phyloP scores from a whole-genome alignment of 345 rosid genomes.

The Populus pruinosa region DNA sequence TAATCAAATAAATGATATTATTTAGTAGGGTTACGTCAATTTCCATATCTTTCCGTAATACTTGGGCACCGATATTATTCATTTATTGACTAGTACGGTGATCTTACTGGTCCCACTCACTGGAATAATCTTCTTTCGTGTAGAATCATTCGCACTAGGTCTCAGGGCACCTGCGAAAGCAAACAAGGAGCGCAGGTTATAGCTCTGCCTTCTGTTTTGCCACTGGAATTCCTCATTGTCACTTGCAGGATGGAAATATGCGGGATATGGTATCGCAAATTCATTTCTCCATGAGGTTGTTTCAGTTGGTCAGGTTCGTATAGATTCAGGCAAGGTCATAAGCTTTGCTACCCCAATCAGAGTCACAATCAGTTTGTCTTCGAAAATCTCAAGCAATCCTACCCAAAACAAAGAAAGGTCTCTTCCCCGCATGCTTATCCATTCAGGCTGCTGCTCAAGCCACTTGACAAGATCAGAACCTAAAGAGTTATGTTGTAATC shows the following conservation, averaged over 20 bases:
- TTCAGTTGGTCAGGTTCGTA: conserved; percentile 22
- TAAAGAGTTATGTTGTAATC: conserved; percentile 1
- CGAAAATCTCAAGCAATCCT: conserved; percentile 19
- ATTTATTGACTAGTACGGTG: not conserved
- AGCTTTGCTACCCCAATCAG: conserved; percentile 20
- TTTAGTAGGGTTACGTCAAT: not conserved
- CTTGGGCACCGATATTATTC: not conserved
- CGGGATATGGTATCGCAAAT: conserved; percentile 23
- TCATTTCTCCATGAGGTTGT: conserved; percentile 17
- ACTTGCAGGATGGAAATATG: conserved; percentile 17
- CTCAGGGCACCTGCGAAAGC: conserved; percentile 10
- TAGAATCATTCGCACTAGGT: not conserved
- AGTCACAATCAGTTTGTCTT: not conserved
- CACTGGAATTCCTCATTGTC: conserved; percentile 9
- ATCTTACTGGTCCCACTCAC: not conserved
- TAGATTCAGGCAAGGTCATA: conserved; percentile 18
- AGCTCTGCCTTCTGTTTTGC: conserved; percentile 8
- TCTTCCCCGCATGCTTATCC: conserved; percentile 19
- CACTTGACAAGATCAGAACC: conserved; percentile 15
- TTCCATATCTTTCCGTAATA: not conserved
- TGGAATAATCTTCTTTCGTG: conserved; percentile 8
- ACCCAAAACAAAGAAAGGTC: conserved; percentile 25
- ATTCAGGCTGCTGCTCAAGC: conserved; percentile 4
- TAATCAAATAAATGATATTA: not conserved
- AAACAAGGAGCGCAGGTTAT: conserved; percentile 4